Conservation (phyloP, 768 basidiomycete genomes). For the Suillus weaverae region DNA sequence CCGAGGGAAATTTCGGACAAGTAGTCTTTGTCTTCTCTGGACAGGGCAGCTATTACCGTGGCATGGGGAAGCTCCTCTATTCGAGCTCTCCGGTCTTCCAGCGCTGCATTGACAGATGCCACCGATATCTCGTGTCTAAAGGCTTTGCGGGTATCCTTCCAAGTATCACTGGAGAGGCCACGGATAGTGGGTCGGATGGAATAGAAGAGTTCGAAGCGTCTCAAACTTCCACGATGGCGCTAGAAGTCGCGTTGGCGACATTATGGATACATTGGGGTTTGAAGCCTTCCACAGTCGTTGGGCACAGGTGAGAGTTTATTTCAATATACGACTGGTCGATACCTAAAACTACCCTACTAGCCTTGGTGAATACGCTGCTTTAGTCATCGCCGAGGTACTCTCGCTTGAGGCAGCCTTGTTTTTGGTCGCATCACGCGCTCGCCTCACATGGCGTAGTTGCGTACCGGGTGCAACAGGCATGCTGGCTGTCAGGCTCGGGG, state of each 20-base stretch:
- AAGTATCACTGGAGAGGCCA: constrained; percentile 36
- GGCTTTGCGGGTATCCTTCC: constrained; percentile 54
- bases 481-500: constrained; percentile 51
- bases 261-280: constrained; percentile 75
- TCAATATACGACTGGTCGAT: not conserved
- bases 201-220: constrained; percentile 44
- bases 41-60: constrained; percentile 65
- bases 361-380: constrained; percentile 74
- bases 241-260: constrained; percentile 61
- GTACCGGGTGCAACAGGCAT: constrained; percentile 50
- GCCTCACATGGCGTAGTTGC: constrained; percentile 56
- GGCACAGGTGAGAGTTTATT: constrained; percentile 59
- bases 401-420: constrained; percentile 55
- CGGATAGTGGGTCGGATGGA: constrained; percentile 21
- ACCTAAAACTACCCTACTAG: constrained; percentile 35
- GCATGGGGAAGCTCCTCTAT: constrained; percentile 65
- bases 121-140: constrained; percentile 45
- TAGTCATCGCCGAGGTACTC: constrained; percentile 62
- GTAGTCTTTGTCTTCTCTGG: constrained; percentile 73
- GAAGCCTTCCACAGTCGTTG: constrained; percentile 57
- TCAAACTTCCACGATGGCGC: constrained; percentile 56
- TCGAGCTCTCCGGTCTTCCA: constrained; percentile 47
- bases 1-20: constrained; percentile 27
- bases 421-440: constrained; percentile 57
- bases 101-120: constrained; percentile 56